Evolutionary conservation across 352 stramenopile genomes (phyloP), one percentile per base, ranked within the genome.

Genomic region (Pythium sukuiense): DNA sequence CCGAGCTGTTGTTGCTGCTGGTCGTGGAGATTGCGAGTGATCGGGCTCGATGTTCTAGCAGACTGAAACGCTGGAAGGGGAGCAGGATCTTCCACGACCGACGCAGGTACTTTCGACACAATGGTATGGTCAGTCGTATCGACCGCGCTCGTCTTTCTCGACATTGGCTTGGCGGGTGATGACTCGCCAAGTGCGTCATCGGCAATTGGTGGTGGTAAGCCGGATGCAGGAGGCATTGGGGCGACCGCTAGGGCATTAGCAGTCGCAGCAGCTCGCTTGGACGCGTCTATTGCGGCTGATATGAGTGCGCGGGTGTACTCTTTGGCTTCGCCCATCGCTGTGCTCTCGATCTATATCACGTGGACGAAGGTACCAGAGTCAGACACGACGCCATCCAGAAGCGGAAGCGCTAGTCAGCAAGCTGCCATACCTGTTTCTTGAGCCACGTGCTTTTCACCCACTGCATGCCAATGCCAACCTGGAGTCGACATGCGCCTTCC

Each of bases 361-460:
- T 56, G 6, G 59, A 53, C n/a, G 48, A 12, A 29, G 8, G 30
- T 8, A 59, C 16, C 11, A 7, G 41, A 12, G 43, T 56, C 18
- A 57, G 13, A 59, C 37, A 54, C 11, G 11, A 3, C 7, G 16
- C 6, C 29, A 55, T 18, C 11, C 2, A 13, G 14, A 12, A 6
- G 16, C 8, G 12, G 18, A 20, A n/a, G n/a, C n/a, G 13, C 6
- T 11, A 24, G n/a, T 18, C 26, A 13, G 3, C 53, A 54, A 69
- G 33, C 3, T 14, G 9, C 2, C 68, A 9, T 71, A 93, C 85
- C 80, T 95, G 87, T 30, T 92, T 92, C 76, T 93, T 96, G 20
- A 96, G 69, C 84, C 87, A 94, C 35, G 87, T 96, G 72, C 72
- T 93, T 61, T 96, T 96, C 26, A 79, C 60, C 81, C 84, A 96